Conservation (phyloP, 23 red algal species). For the Gracilaria caudata region DNA sequence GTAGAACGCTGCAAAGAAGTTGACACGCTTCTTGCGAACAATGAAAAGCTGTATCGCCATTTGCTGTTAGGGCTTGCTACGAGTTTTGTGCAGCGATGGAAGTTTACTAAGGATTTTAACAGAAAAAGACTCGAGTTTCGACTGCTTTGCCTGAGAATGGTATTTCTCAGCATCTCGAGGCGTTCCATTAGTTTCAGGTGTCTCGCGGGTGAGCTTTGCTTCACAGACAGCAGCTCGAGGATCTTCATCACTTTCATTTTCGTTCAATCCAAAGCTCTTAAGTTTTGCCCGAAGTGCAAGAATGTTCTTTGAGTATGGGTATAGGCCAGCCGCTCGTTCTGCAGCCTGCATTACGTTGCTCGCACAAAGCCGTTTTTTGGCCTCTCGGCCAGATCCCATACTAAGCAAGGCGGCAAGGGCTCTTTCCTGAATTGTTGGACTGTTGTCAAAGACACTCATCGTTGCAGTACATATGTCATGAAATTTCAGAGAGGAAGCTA, state of each 20-base stretch:
- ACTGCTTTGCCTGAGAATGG: neutral
- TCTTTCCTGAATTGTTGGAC: slow-evolving; percentile 30
- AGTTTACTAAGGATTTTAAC: slow-evolving; percentile 3
- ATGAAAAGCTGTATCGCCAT: neutral
- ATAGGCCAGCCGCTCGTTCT: neutral
- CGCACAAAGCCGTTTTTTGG: neutral
- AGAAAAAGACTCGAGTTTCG: neutral
- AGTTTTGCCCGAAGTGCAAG: slow-evolving; percentile 13
- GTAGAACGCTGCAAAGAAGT: neutral
- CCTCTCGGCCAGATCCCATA: slow-evolving; percentile 18
- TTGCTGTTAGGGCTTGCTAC: neutral
- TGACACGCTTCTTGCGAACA: neutral
- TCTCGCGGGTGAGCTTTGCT: neutral
- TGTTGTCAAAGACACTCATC: neutral
- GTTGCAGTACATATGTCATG: slow-evolving; percentile 13
- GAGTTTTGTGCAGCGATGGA: neutral
- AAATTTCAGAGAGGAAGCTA: slow-evolving; percentile 11
- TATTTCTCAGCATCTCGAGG: neutral
- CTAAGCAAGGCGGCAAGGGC: slow-evolving; percentile 41
- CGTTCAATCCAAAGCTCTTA: neutral
- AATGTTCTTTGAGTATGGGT: slow-evolving; percentile 49
- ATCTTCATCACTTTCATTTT: neutral
- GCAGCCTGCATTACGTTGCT: slow-evolving; percentile 13
- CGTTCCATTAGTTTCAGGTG: neutral
- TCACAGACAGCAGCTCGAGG: neutral